These are phyloP conservation scores for Mollisiaceae sp. DNA, from an alignment of 2,329 filamentous ascomycete genomes.

Conservation along the genomic window DNA sequence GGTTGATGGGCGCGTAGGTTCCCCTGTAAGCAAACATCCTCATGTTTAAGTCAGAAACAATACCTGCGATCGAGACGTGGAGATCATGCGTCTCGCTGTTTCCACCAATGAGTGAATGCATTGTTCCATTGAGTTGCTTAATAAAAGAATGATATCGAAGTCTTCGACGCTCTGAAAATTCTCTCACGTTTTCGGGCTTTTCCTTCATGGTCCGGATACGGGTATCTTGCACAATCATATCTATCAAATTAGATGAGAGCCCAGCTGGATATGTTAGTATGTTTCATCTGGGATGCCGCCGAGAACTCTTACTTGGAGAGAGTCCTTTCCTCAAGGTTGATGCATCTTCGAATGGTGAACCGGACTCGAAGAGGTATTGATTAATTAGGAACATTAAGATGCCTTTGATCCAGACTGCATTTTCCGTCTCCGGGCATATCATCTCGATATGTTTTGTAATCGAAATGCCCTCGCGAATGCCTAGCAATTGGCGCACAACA, in stretches of 20 bases:
- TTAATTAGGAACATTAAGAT: slow-evolving; percentile 10
- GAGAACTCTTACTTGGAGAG: slow-evolving; percentile 1
- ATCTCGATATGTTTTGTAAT: not conserved
- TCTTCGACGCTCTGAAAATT: slow-evolving; percentile 1
- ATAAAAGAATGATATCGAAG: slow-evolving; percentile 5
- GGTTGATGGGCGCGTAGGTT: not conserved
- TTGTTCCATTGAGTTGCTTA: not conserved
- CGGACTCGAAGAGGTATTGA: slow-evolving; percentile 11
- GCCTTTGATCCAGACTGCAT: slow-evolving; percentile 9
- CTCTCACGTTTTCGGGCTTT: not conserved
- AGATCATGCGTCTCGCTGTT: slow-evolving; percentile 5
- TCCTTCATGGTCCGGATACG: slow-evolving; percentile 13
- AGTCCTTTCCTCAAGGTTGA: not conserved
- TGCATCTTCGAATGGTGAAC: slow-evolving; percentile 18
- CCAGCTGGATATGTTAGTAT: slow-evolving; percentile 6
- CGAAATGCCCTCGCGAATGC: not conserved
- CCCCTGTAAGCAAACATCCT: not conserved
- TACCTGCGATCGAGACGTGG: slow-evolving; percentile 7
- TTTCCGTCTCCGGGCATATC: not conserved
- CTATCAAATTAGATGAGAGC: not conserved
- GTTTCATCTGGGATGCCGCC: not conserved
- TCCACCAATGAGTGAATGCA: slow-evolving; percentile 10
- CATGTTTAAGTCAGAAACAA: slow-evolving; percentile 8
- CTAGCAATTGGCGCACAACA: not conserved
- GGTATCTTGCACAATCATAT: slow-evolving; percentile 11